Evolutionary conservation across 257 asterid genomes (phyloP).

Genomic region (Gentiana macrophylla): DNA sequence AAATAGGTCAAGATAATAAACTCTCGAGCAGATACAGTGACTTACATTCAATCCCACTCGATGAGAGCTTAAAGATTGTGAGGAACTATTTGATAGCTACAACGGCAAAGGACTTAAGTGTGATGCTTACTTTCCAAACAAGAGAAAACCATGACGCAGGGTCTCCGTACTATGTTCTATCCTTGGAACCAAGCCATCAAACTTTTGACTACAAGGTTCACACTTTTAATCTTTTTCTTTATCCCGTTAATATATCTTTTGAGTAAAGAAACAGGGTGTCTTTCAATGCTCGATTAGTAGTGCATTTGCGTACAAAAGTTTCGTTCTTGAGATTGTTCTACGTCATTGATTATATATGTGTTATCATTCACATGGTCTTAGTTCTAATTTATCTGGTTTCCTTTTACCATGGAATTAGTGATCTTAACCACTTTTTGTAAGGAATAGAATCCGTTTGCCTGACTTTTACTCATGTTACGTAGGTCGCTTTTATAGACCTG

Average conservation of each 20-base stretch:
- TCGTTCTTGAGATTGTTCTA: too few relatives aligned
- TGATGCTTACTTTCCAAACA: constrained; percentile 77
- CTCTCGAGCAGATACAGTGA: constrained; percentile 33
- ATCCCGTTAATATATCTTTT: too few relatives aligned
- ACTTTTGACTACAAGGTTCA: constrained; percentile 74
- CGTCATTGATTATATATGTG: neutral
- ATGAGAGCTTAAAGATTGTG: constrained; percentile 56
- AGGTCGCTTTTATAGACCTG: constrained; percentile 88
- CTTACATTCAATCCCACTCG: constrained; percentile 51
- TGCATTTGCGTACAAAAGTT: neutral
- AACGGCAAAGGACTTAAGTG: constrained; percentile 90
- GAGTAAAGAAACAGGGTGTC: neutral
- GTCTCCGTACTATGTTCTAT: constrained; percentile 37
- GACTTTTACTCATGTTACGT: constrained; percentile 13
- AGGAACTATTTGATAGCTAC: constrained; percentile 85
- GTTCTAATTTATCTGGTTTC: neutral
- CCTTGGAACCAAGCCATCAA: constrained; percentile 63
- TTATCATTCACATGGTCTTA: neutral
- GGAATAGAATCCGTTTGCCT: neutral
- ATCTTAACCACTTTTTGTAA: neutral
- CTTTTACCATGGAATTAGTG: neutral
- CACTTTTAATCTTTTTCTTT: constrained; percentile 3
- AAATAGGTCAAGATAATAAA: constrained; percentile 23
- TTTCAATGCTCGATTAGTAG: neutral
- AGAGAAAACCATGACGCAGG: constrained; percentile 29